These are phyloP conservation scores for Eimeria mitis DNA, from an alignment of 169 alveolate genomes.

Conservation along the genomic window DNA sequence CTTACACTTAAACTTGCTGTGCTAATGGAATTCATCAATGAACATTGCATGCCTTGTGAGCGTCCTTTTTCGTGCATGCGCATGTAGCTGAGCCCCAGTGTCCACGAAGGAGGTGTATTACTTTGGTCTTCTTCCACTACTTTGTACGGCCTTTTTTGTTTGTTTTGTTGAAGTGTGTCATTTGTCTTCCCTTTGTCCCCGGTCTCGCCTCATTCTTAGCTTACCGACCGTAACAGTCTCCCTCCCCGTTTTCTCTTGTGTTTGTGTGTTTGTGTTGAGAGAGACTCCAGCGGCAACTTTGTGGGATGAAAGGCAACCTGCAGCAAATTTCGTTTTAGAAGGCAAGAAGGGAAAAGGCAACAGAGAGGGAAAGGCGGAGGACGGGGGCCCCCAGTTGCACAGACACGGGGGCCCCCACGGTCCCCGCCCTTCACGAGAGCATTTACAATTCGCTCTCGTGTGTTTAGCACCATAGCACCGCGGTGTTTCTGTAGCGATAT, in stretches of 20 bases:
- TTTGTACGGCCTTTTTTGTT: background rate
- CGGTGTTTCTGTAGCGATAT: background rate
- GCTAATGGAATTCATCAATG: background rate
- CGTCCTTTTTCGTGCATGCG: constrained; percentile 32
- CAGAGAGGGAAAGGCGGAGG: constrained; percentile 37
- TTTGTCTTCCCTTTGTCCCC: background rate
- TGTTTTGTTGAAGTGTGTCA: background rate
- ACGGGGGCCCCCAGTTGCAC: constrained; percentile 28
- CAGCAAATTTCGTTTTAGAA: background rate
- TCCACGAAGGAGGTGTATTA: background rate
- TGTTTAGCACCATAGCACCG: background rate
- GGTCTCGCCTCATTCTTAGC: background rate
- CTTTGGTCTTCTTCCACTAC: background rate
- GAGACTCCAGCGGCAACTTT: background rate
- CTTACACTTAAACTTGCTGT: background rate
- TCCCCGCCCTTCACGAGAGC: constrained; percentile 27
- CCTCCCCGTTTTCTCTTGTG: background rate
- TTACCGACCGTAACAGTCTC: background rate
- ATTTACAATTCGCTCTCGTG: background rate
- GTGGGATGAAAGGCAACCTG: background rate
- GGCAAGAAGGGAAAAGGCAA: background rate
- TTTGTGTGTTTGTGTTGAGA: background rate
- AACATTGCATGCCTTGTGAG: background rate
- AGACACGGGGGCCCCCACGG: constrained; percentile 16
- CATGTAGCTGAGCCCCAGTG: constrained; percentile 50